phyloP scores from a whole-genome alignment of 2,329 filamentous ascomycete species.

The Fusarium bulbicola region DNA sequence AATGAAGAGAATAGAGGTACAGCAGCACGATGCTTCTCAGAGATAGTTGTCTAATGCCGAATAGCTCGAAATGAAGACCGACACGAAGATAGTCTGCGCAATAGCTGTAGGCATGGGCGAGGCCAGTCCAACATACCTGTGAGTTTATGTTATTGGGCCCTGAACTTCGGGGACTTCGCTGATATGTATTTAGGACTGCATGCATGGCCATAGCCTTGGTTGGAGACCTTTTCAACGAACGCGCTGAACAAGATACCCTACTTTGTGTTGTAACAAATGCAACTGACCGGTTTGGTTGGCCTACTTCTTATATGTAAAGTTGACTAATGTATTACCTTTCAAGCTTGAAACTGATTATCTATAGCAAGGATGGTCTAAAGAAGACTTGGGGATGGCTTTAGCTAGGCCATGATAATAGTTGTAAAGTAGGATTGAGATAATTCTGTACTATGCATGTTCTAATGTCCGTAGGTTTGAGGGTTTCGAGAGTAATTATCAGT shows the following conservation, averaged over 20 bases:
- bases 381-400: background rate
- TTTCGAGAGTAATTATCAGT: background rate
- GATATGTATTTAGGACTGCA: constrained; percentile 14
- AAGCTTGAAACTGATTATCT: background rate
- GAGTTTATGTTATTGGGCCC: background rate
- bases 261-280: background rate
- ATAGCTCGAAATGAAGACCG: constrained; percentile 35
- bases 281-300: background rate
- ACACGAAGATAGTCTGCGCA: constrained; percentile 40
- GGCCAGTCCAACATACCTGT: constrained; percentile 39
- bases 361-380: background rate
- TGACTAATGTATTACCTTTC: no score
- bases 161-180: background rate
- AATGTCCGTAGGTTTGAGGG: no score
- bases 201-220: constrained; percentile 41
- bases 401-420: rapidly evolving
- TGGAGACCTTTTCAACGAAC: constrained; percentile 44
- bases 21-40: background rate
- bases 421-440: no score
- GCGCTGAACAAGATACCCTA: background rate
- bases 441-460: no score
- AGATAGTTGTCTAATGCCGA: background rate
- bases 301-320: background rate
- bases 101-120: constrained; percentile 37
- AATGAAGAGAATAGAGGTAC: constrained; percentile 24